A percentile compares a stretch with the other conserved stretches of the same genome.
These are phyloP conservation scores for Rhizoclosmatium globosum DNA, from an alignment of 192 early-diverging fungal species.

Conservation along the genomic window DNA sequence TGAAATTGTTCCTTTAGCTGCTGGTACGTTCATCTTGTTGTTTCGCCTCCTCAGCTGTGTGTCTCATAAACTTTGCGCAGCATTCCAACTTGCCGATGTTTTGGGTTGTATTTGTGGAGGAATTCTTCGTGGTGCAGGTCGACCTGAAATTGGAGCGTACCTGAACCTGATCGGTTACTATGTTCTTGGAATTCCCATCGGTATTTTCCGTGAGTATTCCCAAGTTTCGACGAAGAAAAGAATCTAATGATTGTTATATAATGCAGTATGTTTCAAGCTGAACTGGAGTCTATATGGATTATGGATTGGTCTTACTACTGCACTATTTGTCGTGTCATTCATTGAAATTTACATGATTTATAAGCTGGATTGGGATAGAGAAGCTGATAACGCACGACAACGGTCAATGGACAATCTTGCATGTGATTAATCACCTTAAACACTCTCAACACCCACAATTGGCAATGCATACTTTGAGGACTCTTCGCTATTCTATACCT, in stretches of 20 bases:
- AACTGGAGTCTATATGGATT: constrained; percentile 48
- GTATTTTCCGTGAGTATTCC: constrained; percentile 7
- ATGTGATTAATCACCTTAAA: too few relatives aligned
- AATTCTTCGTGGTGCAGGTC: constrained; percentile 79
- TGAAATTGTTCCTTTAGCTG: constrained; percentile 81
- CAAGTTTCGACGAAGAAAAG: background rate
- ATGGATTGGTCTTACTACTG: constrained; percentile 58
- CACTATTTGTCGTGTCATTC: constrained; percentile 60
- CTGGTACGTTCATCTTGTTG: constrained; percentile 29
- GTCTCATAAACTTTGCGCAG: constrained; percentile 58
- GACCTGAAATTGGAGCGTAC: constrained; percentile 70
- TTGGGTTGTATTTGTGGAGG: constrained; percentile 60
- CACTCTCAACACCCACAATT: too few relatives aligned
- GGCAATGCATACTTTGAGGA: too few relatives aligned
- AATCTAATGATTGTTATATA: too few relatives aligned
- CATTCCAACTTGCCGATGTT: constrained; percentile 60
- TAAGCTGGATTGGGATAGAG: constrained; percentile 50
- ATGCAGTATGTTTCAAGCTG: constrained; percentile 47
- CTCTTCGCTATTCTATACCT: too few relatives aligned
- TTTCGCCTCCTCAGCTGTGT: background rate
- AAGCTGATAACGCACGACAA: constrained; percentile 40
- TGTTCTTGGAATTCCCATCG: constrained; percentile 33
- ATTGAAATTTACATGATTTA: constrained; percentile 49
- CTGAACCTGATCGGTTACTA: constrained; percentile 51
- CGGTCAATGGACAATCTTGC: background rate